These are phyloP conservation scores for Xanthoconium purpureum DNA, from an alignment of 768 basidiomycete genomes.

Conservation along the genomic window DNA sequence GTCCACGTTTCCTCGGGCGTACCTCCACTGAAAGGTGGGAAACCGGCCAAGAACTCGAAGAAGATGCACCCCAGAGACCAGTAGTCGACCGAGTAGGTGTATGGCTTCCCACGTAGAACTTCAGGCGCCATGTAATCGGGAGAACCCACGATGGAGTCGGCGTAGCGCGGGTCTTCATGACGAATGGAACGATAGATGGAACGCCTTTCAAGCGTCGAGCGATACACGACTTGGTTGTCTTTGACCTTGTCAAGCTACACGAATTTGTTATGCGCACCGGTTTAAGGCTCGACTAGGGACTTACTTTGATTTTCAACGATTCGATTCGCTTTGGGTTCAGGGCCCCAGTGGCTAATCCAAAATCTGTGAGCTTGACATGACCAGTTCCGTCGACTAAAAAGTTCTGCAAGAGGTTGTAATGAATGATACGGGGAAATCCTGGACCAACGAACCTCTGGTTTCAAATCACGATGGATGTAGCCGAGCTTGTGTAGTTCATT, in stretches of 20 bases:
- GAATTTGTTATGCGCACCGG: constrained; percentile 4
- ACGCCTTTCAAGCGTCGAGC: constrained; percentile 91
- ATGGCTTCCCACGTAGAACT: constrained; percentile 90
- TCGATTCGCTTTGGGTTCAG: constrained; percentile 94
- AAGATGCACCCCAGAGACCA: constrained; percentile 99
- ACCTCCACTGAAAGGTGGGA: constrained; percentile 95
- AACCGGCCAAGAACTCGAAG: constrained; percentile 95
- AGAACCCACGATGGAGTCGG: constrained; percentile 96
- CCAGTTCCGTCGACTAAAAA: constrained; percentile 95
- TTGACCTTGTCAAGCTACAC: constrained; percentile 91
- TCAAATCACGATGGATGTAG: constrained; percentile 97
- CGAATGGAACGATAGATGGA: constrained; percentile 93
- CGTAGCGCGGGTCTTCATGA: constrained; percentile 86
- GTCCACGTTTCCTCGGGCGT: constrained; percentile 99
- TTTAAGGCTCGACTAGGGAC: constrained; percentile 1
- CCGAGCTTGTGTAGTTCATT: constrained; percentile 95
- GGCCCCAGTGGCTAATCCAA: constrained; percentile 95
- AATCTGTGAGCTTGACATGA: constrained; percentile 97
- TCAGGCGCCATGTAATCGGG: constrained; percentile 99
- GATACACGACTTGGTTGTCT: constrained; percentile 83
- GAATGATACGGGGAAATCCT: neutral
- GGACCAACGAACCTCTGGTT: constrained; percentile 76
- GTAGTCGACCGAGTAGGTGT: constrained; percentile 94
- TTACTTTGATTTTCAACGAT: constrained; percentile 86
- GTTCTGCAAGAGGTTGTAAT: constrained; percentile 52